These are phyloP conservation scores for Marchantia paleacea DNA, from an alignment of 225 moss, liverwort and hornwort species.

Conservation along the genomic window DNA sequence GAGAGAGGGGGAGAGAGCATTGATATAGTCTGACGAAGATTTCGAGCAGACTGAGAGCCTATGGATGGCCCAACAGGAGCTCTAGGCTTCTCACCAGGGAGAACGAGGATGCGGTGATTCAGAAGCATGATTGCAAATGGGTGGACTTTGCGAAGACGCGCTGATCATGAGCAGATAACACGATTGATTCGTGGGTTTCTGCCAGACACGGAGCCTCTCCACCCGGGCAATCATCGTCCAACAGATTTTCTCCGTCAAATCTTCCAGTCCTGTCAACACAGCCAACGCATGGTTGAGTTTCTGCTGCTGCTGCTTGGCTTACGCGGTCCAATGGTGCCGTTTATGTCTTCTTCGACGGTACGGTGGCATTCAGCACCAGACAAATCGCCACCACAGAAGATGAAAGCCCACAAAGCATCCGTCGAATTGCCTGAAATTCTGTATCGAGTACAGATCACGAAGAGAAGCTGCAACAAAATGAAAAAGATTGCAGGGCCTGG, in stretches of 20 bases:
- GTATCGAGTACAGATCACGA: too few species aligned
- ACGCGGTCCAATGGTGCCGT: background rate
- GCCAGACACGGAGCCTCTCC: constrained; percentile 32
- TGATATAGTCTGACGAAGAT: too few species aligned
- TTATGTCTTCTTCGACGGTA: background rate
- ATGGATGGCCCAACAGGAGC: too few species aligned
- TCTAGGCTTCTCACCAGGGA: constrained; percentile 31
- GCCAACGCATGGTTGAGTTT: background rate
- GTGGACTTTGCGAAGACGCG: constrained; percentile 1
- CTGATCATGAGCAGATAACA: constrained; percentile 16
- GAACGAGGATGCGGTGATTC: background rate
- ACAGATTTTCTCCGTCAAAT: constrained; percentile 29
- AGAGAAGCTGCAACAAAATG: too few species aligned
- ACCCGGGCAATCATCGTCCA: constrained; percentile 27
- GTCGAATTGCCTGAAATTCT: too few species aligned
- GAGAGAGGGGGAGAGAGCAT: too few species aligned
- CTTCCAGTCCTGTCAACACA: constrained; percentile 28
- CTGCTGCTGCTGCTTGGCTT: background rate
- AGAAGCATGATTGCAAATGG: constrained; percentile 17
- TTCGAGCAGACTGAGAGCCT: too few species aligned
- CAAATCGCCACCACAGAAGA: too few species aligned
- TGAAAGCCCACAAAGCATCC: too few species aligned
- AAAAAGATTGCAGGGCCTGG: too few species aligned
- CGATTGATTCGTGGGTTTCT: constrained; percentile 31
- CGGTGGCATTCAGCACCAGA: too few species aligned